Evolutionary conservation across 2,329 filamentous ascomycete genomes (phyloP).

Genomic region (Fusarium gaditjirri): DNA sequence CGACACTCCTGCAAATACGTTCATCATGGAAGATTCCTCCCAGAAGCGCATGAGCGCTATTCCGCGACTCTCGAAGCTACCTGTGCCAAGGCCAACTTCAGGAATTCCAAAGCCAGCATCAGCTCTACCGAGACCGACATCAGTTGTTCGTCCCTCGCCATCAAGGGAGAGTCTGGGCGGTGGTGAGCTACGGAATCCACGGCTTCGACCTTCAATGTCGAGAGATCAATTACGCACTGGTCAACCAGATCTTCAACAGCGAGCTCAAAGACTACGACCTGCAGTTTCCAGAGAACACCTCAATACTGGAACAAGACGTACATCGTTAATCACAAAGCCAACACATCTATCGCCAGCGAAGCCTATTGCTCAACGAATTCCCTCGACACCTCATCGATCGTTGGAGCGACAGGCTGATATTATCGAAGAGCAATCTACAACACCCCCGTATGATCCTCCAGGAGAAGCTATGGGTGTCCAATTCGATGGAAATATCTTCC

Average conservation of each 20-base stretch:
- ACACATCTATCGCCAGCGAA: slow-evolving; percentile 31
- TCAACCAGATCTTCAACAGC: slow-evolving; percentile 44
- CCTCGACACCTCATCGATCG: slow-evolving; percentile 37
- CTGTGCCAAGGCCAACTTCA: slow-evolving; percentile 49
- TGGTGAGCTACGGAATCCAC: slow-evolving; percentile 53
- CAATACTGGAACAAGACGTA: slow-evolving; percentile 40
- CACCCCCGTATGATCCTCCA: slow-evolving; percentile 39
- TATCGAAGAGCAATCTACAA: slow-evolving; percentile 42
- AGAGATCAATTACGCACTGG: slow-evolving; percentile 51
- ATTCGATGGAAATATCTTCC: slow-evolving; percentile 39
- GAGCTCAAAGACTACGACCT: slow-evolving; percentile 54
- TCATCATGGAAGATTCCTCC: slow-evolving; percentile 48
- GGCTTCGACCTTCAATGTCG: slow-evolving; percentile 55
- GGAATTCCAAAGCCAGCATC: slow-evolving; percentile 47
- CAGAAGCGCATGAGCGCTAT: slow-evolving; percentile 52
- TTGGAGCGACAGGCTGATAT: slow-evolving; percentile 30
- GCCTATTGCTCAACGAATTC: slow-evolving; percentile 22
- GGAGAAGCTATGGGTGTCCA: slow-evolving; percentile 36
- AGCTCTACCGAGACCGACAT: slow-evolving; percentile 40
- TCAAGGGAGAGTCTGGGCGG: slow-evolving; percentile 45
- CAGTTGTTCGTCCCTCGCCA: slow-evolving; percentile 44
- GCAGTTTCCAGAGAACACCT: slow-evolving; percentile 55
- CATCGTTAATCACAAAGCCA: slow-evolving; percentile 32
- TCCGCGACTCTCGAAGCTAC: slow-evolving; percentile 54
- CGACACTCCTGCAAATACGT: background rate